Base-by-base conservation (phyloP, 495 filamentous ascomycete species). In the Sordaria brevicollis region DNA sequence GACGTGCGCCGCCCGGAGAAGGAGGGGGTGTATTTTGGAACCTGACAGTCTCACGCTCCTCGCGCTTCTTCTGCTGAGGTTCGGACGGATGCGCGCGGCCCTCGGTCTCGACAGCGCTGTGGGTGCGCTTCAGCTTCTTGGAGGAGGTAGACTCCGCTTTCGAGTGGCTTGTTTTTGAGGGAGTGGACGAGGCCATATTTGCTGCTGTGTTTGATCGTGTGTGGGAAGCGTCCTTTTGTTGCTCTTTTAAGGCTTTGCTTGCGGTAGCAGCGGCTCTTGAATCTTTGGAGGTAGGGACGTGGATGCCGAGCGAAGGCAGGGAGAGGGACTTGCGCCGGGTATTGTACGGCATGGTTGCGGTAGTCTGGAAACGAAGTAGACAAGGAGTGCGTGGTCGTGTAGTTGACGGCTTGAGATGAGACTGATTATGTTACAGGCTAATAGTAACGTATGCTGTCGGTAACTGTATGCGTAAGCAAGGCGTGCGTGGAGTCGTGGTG, bases 311-410 rank as follows among this genome's bases (percentile, higher is more conserved):
- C 70, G 93, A 94, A 25, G 93, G 92, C 73, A 99, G 85, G 35
- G 95, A 99, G 76, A 99, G 82, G 77, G 93, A 97, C 83, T 98
- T 99, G 80, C 95, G 90, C 81, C 95, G 91, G 71, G 95, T 99
- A 81, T 99, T 97, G 87, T 97, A 97, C 72, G 93, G 93, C 93
- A 96, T 97, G 74, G 71, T 88, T 72, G 74, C 65, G 71, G 41
- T 19, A 65, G 49, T 57, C 49, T 21, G 6, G 57, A 62, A 62
- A 68, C 21, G 25, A 37, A 21, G 5, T 65, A 70, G 31, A 43
- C 33, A 65, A 19, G 57, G 31, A 21, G 35, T 31, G 49, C 15
- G 43, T 69, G 68, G 57, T 35, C 37, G 35, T 68, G 35, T n/a
- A 13, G 21, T 57, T 57, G 49, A 29, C 21, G 49, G 21, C 49